These are phyloP conservation scores for Parastagonospora nodorum DNA, from an alignment of 2,329 filamentous ascomycete genomes.

Conservation along the genomic window DNA sequence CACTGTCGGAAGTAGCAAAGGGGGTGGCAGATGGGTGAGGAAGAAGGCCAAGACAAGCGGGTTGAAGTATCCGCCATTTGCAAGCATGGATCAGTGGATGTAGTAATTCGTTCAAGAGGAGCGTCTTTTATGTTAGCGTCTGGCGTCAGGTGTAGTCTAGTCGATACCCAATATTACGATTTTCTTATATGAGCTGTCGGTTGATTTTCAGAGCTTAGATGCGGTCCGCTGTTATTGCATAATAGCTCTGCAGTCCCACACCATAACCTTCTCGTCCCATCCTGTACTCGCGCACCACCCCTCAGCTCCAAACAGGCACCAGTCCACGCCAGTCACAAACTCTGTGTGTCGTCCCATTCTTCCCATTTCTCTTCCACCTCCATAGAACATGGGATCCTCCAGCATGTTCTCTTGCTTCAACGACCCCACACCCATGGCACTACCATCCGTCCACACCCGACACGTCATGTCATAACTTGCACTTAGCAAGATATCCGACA, in stretches of 20 bases:
- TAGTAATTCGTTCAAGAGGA: conserved; percentile 3
- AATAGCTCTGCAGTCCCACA: conserved; percentile 83
- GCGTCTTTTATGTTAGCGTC: too few species aligned
- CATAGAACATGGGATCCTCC: conserved; percentile 45
- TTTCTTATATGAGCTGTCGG: not conserved
- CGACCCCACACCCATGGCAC: conserved; percentile 50
- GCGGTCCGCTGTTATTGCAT: conserved; percentile 50
- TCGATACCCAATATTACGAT: too few species aligned
- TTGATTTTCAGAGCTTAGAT: not conserved
- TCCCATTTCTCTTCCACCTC: conserved; percentile 73
- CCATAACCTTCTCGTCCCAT: conserved; percentile 88
- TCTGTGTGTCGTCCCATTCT: conserved; percentile 93
- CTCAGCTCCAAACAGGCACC: conserved; percentile 94
- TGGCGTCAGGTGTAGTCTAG: too few species aligned
- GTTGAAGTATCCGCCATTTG: conserved; percentile 36
- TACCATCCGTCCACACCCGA: conserved; percentile 88
- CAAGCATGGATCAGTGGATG: conserved; percentile 30
- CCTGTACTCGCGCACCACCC: conserved; percentile 95
- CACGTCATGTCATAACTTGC: conserved; percentile 99
- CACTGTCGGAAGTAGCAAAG: conserved; percentile 20
- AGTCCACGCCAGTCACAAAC: conserved; percentile 94
- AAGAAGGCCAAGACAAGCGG: conserved; percentile 11
- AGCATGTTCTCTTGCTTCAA: conserved; percentile 41
- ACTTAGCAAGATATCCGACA: conserved; percentile 83
- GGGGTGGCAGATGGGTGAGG: conserved; percentile 7